Conservation (phyloP, 805 yeast species). For the Teunomyces kruisii region DNA sequence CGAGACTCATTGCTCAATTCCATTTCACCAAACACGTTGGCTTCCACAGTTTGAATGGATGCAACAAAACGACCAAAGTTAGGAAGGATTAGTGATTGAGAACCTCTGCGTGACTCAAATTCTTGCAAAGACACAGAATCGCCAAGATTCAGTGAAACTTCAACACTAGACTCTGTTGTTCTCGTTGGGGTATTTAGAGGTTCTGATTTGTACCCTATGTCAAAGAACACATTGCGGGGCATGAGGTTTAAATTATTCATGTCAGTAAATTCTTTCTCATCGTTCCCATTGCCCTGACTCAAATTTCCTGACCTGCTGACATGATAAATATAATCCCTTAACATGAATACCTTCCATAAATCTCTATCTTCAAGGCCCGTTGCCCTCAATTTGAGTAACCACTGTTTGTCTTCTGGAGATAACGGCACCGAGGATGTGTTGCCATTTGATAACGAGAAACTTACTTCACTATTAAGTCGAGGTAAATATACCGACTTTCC, state of each 20-base stretch:
- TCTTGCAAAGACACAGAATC: conserved; percentile 12
- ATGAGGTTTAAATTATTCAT: conserved; percentile 15
- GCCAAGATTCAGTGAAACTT: conserved; percentile 7
- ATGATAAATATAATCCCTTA: conserved; percentile 66
- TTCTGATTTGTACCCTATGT: conserved; percentile 38
- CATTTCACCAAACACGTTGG: conserved; percentile 47
- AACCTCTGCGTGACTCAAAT: conserved; percentile 14
- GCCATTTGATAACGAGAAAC: conserved; percentile 11
- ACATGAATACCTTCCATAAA: conserved; percentile 76
- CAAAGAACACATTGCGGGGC: conserved; percentile 40
- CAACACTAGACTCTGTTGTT: conserved; percentile 21
- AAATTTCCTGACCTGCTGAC: conserved; percentile 41
- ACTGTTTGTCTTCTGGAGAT: conserved; percentile 64
- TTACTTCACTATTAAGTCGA: conserved; percentile 10
- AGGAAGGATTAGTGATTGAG: conserved; percentile 29
- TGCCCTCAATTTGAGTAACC: conserved; percentile 70
- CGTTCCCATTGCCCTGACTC: not conserved
- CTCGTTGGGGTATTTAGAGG: conserved; percentile 17
- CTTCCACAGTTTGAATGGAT: conserved; percentile 40
- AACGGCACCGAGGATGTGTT: conserved; percentile 28
- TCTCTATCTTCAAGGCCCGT: conserved; percentile 75
- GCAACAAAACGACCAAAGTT: conserved; percentile 31
- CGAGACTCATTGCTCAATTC: conserved; percentile 30
- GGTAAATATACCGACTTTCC: conserved; percentile 38
- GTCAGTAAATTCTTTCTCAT: conserved; percentile 4